Percentiles rank a stretch among this genome's conserved stretches.
phyloP scores from a whole-genome alignment of 73 alveolate genomes.

The Paramecium pentaurelia region DNA sequence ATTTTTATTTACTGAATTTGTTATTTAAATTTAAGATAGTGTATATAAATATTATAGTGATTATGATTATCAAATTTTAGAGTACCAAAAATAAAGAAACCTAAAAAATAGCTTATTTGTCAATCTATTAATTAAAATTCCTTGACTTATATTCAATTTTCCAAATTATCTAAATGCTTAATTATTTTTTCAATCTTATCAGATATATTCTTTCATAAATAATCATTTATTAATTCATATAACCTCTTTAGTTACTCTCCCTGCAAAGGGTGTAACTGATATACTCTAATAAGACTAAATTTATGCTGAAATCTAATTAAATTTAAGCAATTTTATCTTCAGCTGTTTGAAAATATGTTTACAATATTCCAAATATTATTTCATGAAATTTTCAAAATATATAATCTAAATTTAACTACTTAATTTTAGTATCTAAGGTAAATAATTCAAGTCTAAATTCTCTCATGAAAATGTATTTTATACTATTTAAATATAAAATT shows the following conservation, averaged over 20 bases:
- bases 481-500: not conserved
- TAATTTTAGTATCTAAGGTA: not conserved
- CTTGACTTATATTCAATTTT: no score
- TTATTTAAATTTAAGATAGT: not conserved
- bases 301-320: not conserved
- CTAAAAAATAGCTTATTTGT: slow-evolving; percentile 23
- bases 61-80: slow-evolving; percentile 29
- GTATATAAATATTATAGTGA: no score
- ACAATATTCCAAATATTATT: not conserved
- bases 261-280: slow-evolving; percentile 2
- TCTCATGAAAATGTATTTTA: not conserved
- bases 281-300: slow-evolving; percentile 36
- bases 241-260: not conserved
- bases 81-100: slow-evolving; percentile 30
- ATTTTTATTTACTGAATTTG: slow-evolving; percentile 7
- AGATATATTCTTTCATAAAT: slow-evolving; percentile 45
- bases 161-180: not conserved
- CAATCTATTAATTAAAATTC: no score
- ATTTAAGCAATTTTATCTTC: slow-evolving; percentile 1
- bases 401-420: not conserved
- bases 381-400: not conserved
- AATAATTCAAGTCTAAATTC: not conserved
- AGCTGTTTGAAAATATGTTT: not conserved
- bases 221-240: not conserved
- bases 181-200: slow-evolving; percentile 26